Conservation (phyloP, 257 asterid species). For the Nyctanthes arbortristis region DNA sequence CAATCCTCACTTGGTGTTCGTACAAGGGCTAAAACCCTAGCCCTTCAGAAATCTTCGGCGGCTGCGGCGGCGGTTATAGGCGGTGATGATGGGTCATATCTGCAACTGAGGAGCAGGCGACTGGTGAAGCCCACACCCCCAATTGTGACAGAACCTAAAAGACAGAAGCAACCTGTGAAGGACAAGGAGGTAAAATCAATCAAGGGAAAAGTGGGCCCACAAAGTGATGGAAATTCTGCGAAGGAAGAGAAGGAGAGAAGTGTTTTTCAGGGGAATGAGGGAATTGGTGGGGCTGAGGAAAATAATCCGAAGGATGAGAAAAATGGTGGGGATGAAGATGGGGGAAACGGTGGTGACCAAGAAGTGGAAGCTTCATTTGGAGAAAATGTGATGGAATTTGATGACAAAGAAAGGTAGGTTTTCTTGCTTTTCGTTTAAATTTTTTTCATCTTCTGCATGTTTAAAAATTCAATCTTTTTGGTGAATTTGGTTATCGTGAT, state of each 20-base stretch:
- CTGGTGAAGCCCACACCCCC: constrained; percentile 26
- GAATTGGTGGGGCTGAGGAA: background rate
- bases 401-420: constrained; percentile 34
- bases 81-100: constrained; percentile 29
- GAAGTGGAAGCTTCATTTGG: constrained; percentile 29
- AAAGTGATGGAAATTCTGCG: background rate
- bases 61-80: constrained; percentile 21
- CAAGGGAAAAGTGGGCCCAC: background rate
- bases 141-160: constrained; percentile 16
- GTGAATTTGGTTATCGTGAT: background rate
- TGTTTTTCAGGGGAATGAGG: no score
- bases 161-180: constrained; percentile 20
- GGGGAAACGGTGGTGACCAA: background rate
- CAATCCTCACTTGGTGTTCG: constrained; percentile 34
- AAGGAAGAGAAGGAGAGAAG: constrained; percentile 3
- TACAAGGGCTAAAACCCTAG: constrained; percentile 40
- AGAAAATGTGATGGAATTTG: constrained; percentile 32
- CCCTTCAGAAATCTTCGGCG: constrained; percentile 31
- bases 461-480: background rate
- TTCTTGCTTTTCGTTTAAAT: background rate
- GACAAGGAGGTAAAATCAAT: background rate
- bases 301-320: background rate
- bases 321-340: background rate
- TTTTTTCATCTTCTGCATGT: background rate
- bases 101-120: constrained; percentile 37